Base-by-base conservation (phyloP, 1,284 basidiomycete genomes). In the Ganoderma meredithae region DNA sequence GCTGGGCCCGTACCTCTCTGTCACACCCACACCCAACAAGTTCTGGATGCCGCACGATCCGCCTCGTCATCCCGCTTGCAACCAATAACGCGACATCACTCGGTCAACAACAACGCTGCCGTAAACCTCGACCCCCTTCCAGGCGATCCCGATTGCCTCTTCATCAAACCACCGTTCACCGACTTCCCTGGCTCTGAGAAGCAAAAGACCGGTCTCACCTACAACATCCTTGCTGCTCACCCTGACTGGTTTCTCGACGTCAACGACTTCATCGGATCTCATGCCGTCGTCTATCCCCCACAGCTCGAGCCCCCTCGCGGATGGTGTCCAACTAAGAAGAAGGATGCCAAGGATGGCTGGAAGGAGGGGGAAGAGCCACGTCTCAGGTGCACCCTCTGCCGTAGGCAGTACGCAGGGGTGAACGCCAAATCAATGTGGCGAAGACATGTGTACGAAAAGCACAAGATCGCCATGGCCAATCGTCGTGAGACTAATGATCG, bases 381-480 rank as follows among this genome's bases (percentile, higher is more conserved):
- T 39, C 82, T 94, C 25, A 84, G 92, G 60, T 94, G 92, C 79
- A 94, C 93, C 1, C 94, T 94, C 75, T 94, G 92, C 74, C 82
- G 92, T 69, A 84, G 92, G 70, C 90, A 88, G 3, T 94, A 94
- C 73, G 90, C 91, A 4, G 92, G 92, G 12, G 90, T 93, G 33
- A 94, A 94, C 75, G 93, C 92, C 10, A 94, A 94, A 79, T 93
- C 92, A 73, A 94, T 94, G 92, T 94, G 93, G 92, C 82, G 93
- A 66, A 84, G 92, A 65, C 92, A 94, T 77, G 92, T 94, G 22
- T 93, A 90, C 71, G 92, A 94, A 79, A 94, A 94, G 75, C 92
- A 94, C 78, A 93, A 92, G 79, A 92, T 94, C 74, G 90, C 92
- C 40, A 94, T 94, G 92, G 84, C 91, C 44, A 94, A 94, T 74